These are phyloP conservation scores for Annulohypoxylon stygium DNA, from an alignment of 495 filamentous ascomycete genomes.

Conservation along the genomic window DNA sequence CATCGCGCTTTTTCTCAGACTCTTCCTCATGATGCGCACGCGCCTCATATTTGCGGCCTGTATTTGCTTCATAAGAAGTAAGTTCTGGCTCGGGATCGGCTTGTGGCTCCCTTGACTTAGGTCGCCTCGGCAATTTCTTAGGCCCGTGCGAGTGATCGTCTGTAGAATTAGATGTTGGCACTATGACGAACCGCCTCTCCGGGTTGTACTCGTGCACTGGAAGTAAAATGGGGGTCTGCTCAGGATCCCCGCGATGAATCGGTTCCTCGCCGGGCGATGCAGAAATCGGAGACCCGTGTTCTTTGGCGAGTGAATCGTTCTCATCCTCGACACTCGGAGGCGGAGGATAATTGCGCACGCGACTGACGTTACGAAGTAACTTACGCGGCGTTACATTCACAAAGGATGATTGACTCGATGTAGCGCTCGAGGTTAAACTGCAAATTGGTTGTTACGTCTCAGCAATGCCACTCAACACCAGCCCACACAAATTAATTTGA, in stretches of 20 bases:
- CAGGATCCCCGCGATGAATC: slow-evolving; percentile 56
- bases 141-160: slow-evolving; percentile 26
- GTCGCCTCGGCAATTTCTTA: slow-evolving; percentile 27
- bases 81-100: slow-evolving; percentile 37
- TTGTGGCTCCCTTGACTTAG: slow-evolving; percentile 40
- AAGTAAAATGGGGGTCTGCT: slow-evolving; percentile 59
- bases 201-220: slow-evolving; percentile 60
- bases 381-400: slow-evolving; percentile 32
- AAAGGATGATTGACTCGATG: slow-evolving; percentile 35
- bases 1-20: slow-evolving; percentile 35
- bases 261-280: slow-evolving; percentile 55
- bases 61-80: slow-evolving; percentile 57
- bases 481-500: slow-evolving; percentile 2
- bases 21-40: slow-evolving; percentile 45
- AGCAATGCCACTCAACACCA: slow-evolving; percentile 16
- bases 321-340: slow-evolving; percentile 63
- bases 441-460: slow-evolving; percentile 30
- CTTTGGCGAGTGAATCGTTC: slow-evolving; percentile 58
- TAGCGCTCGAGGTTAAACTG: slow-evolving; percentile 24
- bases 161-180: slow-evolving; percentile 52
- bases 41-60: slow-evolving; percentile 55
- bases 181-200: slow-evolving; percentile 62
- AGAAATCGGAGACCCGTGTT: slow-evolving; percentile 51
- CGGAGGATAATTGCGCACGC: slow-evolving; percentile 50
- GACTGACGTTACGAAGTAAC: slow-evolving; percentile 25